Evolutionary conservation across 1,284 basidiomycete genomes (phyloP).

Genomic region (Cerioporus squamosus): DNA sequence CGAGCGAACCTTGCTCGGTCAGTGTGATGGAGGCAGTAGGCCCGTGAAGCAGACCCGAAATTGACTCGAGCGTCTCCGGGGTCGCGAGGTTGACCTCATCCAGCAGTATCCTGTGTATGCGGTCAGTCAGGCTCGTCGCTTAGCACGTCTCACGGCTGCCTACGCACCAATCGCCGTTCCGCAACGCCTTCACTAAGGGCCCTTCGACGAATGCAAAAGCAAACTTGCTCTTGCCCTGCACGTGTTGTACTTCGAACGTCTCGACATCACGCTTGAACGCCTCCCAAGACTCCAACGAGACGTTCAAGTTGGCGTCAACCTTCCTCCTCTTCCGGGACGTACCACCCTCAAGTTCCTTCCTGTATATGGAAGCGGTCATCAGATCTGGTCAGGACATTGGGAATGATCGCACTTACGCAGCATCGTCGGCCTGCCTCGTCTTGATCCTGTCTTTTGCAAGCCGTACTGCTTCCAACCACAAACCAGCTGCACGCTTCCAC

Average conservation of each 20-base stretch:
- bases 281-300: conserved; percentile 69
- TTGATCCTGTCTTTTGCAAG: conserved; percentile 69
- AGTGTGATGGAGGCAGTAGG: conserved; percentile 89
- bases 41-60: conserved; percentile 87
- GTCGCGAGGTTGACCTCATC: conserved; percentile 98
- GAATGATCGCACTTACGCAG: conserved; percentile 43
- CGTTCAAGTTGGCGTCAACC: conserved; percentile 52
- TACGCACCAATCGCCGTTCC: conserved; percentile 87
- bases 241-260: conserved; percentile 87
- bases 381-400: conserved; percentile 2
- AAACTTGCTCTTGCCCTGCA: conserved; percentile 85
- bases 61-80: conserved; percentile 93
- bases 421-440: conserved; percentile 46
- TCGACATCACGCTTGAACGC: conserved; percentile 73
- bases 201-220: conserved; percentile 97
- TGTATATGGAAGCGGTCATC: conserved; percentile 17
- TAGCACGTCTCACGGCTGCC: not conserved
- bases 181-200: conserved; percentile 91
- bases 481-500: conserved; percentile 84
- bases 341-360: conserved; percentile 36
- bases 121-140: not conserved
- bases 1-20: conserved; percentile 92
- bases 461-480: conserved; percentile 85
- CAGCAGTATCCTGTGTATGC: conserved; percentile 78
- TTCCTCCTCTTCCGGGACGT: conserved; percentile 79